These are phyloP conservation scores for Entoloma clypeatum DNA, from an alignment of 1,284 basidiomycete species.

Conservation along the genomic window DNA sequence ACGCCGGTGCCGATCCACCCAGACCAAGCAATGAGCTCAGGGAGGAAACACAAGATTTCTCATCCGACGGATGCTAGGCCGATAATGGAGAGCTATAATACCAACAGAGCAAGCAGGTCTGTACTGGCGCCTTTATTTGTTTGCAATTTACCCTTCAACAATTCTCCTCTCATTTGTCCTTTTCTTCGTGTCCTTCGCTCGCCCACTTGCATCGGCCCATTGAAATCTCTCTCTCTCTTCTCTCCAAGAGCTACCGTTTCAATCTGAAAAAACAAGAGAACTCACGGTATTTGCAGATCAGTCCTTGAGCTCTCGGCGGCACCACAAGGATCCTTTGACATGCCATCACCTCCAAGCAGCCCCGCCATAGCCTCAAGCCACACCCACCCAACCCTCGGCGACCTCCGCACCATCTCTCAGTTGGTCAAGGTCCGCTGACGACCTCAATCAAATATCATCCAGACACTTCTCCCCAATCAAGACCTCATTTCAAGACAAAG, in stretches of 20 bases:
- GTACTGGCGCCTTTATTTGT: constrained; percentile 20
- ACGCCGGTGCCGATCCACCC: constrained; percentile 32
- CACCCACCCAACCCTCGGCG: constrained; percentile 44
- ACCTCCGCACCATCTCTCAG: constrained; percentile 64
- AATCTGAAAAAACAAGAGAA: too few species aligned
- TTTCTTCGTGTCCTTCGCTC: too few species aligned
- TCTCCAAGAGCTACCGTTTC: too few species aligned
- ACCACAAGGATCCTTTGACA: constrained; percentile 47
- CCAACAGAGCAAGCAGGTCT: constrained; percentile 46
- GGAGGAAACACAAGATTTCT: constrained; percentile 75
- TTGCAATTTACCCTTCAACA: background rate
- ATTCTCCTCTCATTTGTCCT: too few species aligned
- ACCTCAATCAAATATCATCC: constrained; percentile 57
- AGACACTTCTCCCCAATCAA: constrained; percentile 42
- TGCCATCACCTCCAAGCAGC: constrained; percentile 35
- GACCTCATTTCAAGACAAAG: constrained; percentile 53
- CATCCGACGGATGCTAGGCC: constrained; percentile 77
- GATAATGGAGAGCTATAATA: constrained; percentile 53
- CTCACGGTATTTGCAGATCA: constrained; percentile 44
- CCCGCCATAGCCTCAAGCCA: constrained; percentile 27
- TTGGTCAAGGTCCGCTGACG: constrained; percentile 78
- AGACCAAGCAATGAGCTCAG: constrained; percentile 50
- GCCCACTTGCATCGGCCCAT: too few species aligned
- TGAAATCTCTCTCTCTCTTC: too few species aligned
- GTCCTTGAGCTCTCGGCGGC: constrained; percentile 60